Conservation (phyloP, 2,329 filamentous ascomycete genomes). For the Beauveria brongniartii region DNA sequence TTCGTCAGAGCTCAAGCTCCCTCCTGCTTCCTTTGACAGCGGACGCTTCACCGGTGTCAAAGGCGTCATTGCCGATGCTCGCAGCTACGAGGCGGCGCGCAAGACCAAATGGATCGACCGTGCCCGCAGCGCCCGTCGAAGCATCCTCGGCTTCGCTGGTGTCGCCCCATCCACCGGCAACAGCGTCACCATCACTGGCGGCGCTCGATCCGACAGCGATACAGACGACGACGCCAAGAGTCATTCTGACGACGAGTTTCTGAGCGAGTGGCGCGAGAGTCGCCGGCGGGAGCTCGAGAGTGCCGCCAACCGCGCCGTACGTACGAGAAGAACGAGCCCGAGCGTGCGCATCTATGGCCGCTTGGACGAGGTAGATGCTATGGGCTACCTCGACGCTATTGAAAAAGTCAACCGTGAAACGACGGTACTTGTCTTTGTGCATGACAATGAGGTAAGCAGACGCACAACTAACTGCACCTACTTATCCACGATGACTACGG, state of each 20-base stretch:
- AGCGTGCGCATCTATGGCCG: conserved; percentile 71
- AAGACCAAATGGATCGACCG: conserved; percentile 46
- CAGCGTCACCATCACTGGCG: conserved; percentile 22
- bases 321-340: conserved; percentile 64
- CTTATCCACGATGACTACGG: background rate
- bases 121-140: conserved; percentile 44
- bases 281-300: conserved; percentile 69
- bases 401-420: conserved; percentile 79
- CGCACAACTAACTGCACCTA: background rate
- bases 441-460: conserved; percentile 67
- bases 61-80: conserved; percentile 78
- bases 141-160: conserved; percentile 43
- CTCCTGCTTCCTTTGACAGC: conserved; percentile 54
- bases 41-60: conserved; percentile 74
- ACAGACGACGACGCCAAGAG: conserved; percentile 35
- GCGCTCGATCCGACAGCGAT: conserved; percentile 34
- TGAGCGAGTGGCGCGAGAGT: conserved; percentile 77
- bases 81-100: conserved; percentile 64
- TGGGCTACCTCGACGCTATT: conserved; percentile 91
- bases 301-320: conserved; percentile 45
- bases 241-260: conserved; percentile 65
- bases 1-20: conserved; percentile 48
- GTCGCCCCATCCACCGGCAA: conserved; percentile 17
- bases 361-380: conserved; percentile 76
- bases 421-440: conserved; percentile 87